These are phyloP conservation scores for Chlamydomonas eustigma DNA, from an alignment of 139 green algal genomes.

Conservation along the genomic window DNA sequence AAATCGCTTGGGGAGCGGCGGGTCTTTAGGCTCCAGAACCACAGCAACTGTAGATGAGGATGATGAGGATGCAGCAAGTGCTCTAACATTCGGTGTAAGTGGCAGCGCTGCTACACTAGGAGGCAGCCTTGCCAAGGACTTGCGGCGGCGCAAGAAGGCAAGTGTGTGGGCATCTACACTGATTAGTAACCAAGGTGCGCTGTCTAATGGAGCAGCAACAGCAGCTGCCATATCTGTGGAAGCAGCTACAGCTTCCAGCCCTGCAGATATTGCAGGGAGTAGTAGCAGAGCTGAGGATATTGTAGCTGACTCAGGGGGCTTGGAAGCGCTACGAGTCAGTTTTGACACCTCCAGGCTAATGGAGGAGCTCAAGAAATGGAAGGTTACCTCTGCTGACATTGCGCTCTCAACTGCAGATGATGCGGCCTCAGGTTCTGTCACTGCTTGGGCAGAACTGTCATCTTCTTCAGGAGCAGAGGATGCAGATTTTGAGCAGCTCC, in stretches of 20 bases:
- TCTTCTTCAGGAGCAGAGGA: background rate
- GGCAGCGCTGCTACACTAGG: conserved; percentile 16
- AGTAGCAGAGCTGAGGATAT: too few relatives aligned
- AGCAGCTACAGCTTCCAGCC: background rate
- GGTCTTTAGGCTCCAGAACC: background rate
- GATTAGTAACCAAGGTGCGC: background rate
- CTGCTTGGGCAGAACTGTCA: background rate
- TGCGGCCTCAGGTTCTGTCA: background rate
- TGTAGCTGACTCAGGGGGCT: too few relatives aligned
- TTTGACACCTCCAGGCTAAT: conserved; percentile 25
- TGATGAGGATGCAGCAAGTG: background rate
- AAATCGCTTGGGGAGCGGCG: conserved; percentile 19
- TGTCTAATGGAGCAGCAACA: background rate
- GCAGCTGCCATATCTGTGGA: background rate
- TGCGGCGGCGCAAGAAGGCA: conserved; percentile 26
- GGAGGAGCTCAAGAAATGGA: conserved; percentile 36
- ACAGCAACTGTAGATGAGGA: background rate
- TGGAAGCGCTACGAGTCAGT: background rate
- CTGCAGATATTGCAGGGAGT: background rate
- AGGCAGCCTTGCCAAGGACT: conserved; percentile 32
- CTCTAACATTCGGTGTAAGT: conserved; percentile 2
- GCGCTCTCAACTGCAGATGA: conserved; percentile 24
- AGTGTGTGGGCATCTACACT: conserved; percentile 9
- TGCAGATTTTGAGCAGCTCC: background rate
- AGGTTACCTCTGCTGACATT: conserved; percentile 36